phyloP scores from a whole-genome alignment of 2,329 filamentous ascomycete species.

The Ophiostoma fasciatum region DNA sequence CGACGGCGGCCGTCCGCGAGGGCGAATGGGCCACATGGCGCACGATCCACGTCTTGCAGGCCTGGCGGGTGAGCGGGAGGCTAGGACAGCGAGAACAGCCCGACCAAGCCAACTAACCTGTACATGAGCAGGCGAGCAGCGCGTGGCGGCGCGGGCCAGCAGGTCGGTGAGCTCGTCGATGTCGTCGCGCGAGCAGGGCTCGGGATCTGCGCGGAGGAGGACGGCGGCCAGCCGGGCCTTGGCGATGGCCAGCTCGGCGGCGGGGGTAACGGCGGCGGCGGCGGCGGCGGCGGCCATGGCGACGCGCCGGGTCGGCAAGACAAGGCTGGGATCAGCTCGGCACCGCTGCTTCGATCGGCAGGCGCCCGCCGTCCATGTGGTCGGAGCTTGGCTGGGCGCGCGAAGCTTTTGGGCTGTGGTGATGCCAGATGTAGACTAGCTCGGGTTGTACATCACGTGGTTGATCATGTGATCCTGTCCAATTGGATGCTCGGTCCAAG shows the following conservation, averaged over 20 bases:
- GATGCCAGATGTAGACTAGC: no score
- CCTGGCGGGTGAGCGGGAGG: constrained; percentile 35
- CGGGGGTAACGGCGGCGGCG: no score
- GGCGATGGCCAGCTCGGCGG: constrained; percentile 61
- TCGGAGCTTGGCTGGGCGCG: no score
- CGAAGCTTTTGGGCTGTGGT: no score
- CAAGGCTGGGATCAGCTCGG: no score
- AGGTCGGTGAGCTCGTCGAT: constrained; percentile 54
- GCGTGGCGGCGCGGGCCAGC: constrained; percentile 48
- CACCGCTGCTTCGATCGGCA: no score
- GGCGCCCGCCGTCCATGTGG: no score
- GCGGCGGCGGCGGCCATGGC: constrained; percentile 29
- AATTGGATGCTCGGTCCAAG: no score
- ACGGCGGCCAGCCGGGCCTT: constrained; percentile 65
- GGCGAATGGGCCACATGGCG: constrained; percentile 54
- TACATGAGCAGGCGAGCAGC: constrained; percentile 68
- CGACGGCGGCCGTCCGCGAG: constrained; percentile 50
- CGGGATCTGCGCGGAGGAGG: constrained; percentile 61
- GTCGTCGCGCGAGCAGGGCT: constrained; percentile 49
- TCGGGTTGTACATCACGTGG: no score
- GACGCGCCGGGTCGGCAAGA: no score
- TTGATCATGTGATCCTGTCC: no score
- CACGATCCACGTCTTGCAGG: constrained; percentile 77
- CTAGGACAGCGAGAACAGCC: neutral
- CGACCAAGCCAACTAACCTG: constrained; percentile 51